Conservation (phyloP, 768 basidiomycete genomes). For the Postia placenta region DNA sequence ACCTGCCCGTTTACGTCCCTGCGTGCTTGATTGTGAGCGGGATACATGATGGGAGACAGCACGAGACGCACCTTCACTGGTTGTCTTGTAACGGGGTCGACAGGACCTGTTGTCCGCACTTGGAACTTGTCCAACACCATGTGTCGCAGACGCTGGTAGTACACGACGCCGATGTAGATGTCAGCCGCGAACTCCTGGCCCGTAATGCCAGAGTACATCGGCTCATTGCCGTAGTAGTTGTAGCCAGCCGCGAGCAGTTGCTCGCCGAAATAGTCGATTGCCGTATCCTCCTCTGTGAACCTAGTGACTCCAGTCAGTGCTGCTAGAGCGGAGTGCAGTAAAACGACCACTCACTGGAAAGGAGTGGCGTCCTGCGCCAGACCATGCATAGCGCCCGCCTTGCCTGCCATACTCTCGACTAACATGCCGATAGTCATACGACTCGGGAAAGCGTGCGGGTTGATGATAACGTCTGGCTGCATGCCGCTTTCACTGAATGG, state of each 20-base stretch:
- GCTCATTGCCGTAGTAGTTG: conserved; percentile 98
- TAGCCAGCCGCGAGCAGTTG: conserved; percentile 92
- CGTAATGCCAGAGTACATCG: conserved; percentile 99
- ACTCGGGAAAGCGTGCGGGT: conserved; percentile 98
- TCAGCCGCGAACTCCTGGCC: conserved; percentile 98
- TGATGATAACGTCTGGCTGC: conserved; percentile 99
- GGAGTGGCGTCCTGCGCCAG: conserved; percentile 98
- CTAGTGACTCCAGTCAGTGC: conserved; percentile 33
- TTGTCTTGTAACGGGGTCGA: conserved; percentile 92
- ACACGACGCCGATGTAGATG: conserved; percentile 97
- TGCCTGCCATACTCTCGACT: conserved; percentile 99
- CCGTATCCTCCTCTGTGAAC: conserved; percentile 95
- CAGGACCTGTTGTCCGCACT: conserved; percentile 96
- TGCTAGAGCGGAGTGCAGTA: conserved; percentile 1
- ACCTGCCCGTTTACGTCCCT: conserved; percentile 95
- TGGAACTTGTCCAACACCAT: conserved; percentile 99
- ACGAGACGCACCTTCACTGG: conserved; percentile 78
- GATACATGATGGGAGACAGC: conserved; percentile 1
- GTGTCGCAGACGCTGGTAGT: conserved; percentile 97
- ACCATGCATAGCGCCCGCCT: conserved; percentile 97
- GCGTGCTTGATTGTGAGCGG: conserved; percentile 1
- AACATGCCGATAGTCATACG: conserved; percentile 99
- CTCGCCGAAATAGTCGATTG: conserved; percentile 94
- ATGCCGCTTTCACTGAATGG: conserved; percentile 98
- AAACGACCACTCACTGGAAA: conserved; percentile 65